Conservation (phyloP, 2,329 filamentous ascomycete genomes). For the Aspergillus floridensis region DNA sequence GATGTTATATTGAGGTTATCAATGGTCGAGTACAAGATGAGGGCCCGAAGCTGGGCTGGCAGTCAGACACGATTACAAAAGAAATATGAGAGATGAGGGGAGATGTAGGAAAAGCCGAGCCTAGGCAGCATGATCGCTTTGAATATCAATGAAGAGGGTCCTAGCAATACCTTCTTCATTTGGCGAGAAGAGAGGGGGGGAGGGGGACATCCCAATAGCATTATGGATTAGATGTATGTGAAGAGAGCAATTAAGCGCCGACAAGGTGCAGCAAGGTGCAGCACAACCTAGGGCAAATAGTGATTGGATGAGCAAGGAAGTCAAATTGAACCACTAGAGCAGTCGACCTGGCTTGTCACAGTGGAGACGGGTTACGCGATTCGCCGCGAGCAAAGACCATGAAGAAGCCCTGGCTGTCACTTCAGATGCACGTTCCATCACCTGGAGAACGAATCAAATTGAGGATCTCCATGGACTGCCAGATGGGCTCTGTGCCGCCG, state of each 20-base stretch:
- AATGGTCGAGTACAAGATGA: neutral
- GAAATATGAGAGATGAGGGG: constrained; percentile 17
- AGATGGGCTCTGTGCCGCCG: constrained; percentile 16
- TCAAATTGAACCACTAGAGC: constrained; percentile 19
- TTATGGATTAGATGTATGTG: constrained; percentile 13
- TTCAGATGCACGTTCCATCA: constrained; percentile 22
- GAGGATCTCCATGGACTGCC: constrained; percentile 19
- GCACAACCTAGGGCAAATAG: constrained; percentile 10
- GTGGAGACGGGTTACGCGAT: constrained; percentile 21
- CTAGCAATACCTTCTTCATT: constrained; percentile 13
- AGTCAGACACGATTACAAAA: constrained; percentile 19
- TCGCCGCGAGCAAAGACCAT: constrained; percentile 11
- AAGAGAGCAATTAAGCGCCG: constrained; percentile 33
- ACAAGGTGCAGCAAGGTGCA: constrained; percentile 14
- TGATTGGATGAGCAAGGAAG: constrained; percentile 18
- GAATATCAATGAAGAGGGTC: constrained; percentile 31
- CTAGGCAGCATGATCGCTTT: constrained; percentile 18
- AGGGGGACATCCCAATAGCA: constrained; percentile 10
- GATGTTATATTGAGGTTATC: neutral
- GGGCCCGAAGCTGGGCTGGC: neutral
- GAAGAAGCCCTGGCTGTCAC: constrained; percentile 5
- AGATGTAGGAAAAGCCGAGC: constrained; percentile 12
- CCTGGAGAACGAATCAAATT: constrained; percentile 16
- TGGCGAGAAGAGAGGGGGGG: constrained; percentile 13
- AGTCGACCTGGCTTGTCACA: constrained; percentile 33